These are phyloP conservation scores for Macrophomina pseudophaseolina DNA, from an alignment of 2,329 filamentous ascomycete species.

Conservation along the genomic window DNA sequence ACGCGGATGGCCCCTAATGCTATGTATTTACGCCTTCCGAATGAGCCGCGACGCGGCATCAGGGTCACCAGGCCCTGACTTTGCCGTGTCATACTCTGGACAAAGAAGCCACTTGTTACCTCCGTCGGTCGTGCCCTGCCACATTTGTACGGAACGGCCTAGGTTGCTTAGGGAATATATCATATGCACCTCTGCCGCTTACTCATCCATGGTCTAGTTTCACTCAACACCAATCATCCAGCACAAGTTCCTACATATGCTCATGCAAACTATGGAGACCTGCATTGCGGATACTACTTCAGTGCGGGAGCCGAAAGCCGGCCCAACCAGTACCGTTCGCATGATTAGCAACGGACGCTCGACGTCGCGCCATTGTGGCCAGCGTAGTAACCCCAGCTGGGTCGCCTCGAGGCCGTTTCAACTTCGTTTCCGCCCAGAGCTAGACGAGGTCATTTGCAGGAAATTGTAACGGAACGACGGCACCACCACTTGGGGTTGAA, in stretches of 20 bases:
- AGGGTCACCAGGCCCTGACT: conserved; percentile 19
- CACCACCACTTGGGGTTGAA: not conserved
- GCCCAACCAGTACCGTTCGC: conserved; percentile 17
- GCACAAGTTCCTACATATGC: conserved; percentile 25
- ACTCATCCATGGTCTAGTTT: conserved; percentile 23
- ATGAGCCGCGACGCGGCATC: conserved; percentile 13
- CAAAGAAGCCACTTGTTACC: conserved; percentile 15
- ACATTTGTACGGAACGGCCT: not conserved
- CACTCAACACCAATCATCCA: conserved; percentile 20
- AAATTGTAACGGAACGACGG: conserved; percentile 1
- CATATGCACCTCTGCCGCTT: conserved; percentile 23
- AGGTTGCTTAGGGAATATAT: conserved; percentile 13
- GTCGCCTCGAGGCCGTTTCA: not conserved
- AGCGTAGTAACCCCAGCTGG: conserved; percentile 7
- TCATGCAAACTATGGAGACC: conserved; percentile 22
- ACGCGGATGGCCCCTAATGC: conserved; percentile 5
- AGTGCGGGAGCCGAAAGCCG: not conserved
- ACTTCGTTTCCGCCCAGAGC: not conserved
- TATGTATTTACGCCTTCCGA: conserved; percentile 25
- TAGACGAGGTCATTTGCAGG: not conserved
- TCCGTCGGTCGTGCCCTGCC: conserved; percentile 1
- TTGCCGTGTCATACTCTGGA: conserved; percentile 13
- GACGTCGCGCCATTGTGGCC: conserved; percentile 6
- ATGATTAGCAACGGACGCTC: conserved; percentile 17
- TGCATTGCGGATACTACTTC: conserved; percentile 22